phyloP scores from a whole-genome alignment of 441 rosid genomes.

The Euphorbia celastroides region DNA sequence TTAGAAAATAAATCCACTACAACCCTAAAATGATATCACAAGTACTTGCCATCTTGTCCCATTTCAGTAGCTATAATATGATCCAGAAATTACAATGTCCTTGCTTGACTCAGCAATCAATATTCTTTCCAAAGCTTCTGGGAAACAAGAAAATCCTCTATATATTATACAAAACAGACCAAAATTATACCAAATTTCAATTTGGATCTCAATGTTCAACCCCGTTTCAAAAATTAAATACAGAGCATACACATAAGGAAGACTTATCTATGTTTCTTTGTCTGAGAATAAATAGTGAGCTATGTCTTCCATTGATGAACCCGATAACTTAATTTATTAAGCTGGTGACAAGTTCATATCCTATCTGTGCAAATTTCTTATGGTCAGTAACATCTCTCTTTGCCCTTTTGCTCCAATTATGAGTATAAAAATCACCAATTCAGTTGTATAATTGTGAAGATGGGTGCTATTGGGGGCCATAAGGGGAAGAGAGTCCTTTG shows the following conservation, averaged over 20 bases:
- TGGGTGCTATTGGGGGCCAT: slow-evolving; percentile 45
- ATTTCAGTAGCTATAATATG: no score
- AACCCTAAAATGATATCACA: no score
- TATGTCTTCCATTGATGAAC: slow-evolving; percentile 24
- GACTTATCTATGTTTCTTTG: slow-evolving; percentile 21
- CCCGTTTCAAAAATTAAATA: no score
- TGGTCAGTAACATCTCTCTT: slow-evolving; percentile 24
- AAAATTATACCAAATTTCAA: no score
- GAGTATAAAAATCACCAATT: slow-evolving; percentile 17
- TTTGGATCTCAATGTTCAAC: no score
- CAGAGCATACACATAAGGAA: slow-evolving; percentile 22
- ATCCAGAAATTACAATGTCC: no score
- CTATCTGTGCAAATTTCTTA: slow-evolving; percentile 16
- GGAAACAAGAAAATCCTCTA: no score
- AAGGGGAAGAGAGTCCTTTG: slow-evolving; percentile 70
- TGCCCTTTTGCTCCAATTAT: slow-evolving; percentile 17
- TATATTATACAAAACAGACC: no score
- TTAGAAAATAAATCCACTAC: no score
- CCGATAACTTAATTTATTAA: slow-evolving; percentile 15
- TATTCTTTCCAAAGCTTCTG: no score
- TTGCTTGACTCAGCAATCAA: no score
- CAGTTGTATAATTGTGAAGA: background rate
- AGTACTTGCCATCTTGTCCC: no score
- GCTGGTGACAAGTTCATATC: slow-evolving; percentile 15
- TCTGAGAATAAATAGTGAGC: slow-evolving; percentile 11